phyloP scores from a whole-genome alignment of 768 basidiomycete genomes.

The Pholiota microspora region DNA sequence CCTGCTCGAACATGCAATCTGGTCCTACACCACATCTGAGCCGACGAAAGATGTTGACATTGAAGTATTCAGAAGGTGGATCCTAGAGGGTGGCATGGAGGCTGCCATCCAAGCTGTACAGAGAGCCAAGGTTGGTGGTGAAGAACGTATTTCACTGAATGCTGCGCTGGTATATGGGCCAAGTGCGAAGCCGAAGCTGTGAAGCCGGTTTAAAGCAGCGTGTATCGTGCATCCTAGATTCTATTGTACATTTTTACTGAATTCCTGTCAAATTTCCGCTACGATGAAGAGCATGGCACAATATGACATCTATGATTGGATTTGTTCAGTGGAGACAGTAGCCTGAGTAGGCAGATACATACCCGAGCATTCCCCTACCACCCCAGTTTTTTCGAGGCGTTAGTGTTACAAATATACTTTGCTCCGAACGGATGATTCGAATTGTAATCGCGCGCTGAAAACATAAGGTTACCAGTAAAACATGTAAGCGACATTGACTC shows the following conservation, averaged over 20 bases:
- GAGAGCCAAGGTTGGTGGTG: conserved; percentile 22
- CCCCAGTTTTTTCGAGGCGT: conserved; percentile 81
- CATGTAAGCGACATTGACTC: conserved; percentile 22
- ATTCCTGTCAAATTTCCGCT: conserved; percentile 2
- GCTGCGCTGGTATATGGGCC: conserved; percentile 34
- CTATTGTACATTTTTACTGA: neutral
- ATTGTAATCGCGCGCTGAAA: conserved; percentile 58
- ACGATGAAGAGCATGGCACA: conserved; percentile 42
- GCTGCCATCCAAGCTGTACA: conserved; percentile 36
- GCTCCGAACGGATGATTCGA: conserved; percentile 50
- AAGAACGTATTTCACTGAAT: conserved; percentile 25
- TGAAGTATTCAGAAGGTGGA: conserved; percentile 54
- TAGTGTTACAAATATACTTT: conserved; percentile 49
- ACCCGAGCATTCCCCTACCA: conserved; percentile 85
- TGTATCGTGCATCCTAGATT: neutral
- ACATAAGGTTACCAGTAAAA: neutral
- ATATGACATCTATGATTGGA: conserved; percentile 53
- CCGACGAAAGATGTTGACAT: conserved; percentile 38
- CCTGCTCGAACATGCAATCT: conserved; percentile 69
- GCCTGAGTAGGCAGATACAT: conserved; percentile 22
- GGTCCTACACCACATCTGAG: conserved; percentile 40
- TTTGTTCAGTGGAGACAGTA: neutral
- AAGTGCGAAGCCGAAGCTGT: conserved; percentile 12
- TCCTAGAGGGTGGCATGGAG: conserved; percentile 41
- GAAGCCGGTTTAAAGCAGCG: neutral